Evolutionary conservation across 2,329 filamentous ascomycete species (phyloP).

Genomic region (Penicillium sp.): DNA sequence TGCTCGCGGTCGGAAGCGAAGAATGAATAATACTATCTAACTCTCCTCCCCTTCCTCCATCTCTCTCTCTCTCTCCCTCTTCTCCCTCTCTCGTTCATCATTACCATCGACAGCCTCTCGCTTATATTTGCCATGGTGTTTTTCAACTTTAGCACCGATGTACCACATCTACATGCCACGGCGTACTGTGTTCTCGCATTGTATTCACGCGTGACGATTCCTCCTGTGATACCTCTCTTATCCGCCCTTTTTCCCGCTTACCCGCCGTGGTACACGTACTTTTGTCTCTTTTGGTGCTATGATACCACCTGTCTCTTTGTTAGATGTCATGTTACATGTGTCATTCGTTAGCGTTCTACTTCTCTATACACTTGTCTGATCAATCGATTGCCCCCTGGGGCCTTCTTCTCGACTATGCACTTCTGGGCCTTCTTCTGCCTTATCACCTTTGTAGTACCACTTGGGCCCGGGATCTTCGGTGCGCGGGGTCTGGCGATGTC

Average conservation of each 20-base stretch:
- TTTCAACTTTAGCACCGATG: neutral
- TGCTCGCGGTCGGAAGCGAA: slow-evolving; percentile 74
- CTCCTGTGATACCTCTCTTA: slow-evolving; percentile 23
- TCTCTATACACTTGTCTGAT: neutral
- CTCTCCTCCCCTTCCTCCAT: neutral
- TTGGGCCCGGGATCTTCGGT: too few relatives aligned
- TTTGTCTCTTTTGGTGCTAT: slow-evolving; percentile 17
- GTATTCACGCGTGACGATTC: slow-evolving; percentile 18
- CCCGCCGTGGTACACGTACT: neutral
- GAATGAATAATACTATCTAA: slow-evolving; percentile 39
- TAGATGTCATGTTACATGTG: slow-evolving; percentile 29
- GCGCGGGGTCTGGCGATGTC: too few relatives aligned
- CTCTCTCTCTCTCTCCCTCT: neutral
- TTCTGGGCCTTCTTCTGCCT: too few relatives aligned
- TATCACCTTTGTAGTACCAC: too few relatives aligned
- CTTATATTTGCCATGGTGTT: neutral
- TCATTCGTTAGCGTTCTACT: slow-evolving; percentile 21
- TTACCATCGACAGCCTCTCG: neutral
- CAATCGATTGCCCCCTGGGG: neutral
- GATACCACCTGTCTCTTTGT: slow-evolving; percentile 30
- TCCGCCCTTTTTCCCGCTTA: neutral
- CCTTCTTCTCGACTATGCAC: neutral
- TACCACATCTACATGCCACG: neutral
- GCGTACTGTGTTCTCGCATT: neutral
- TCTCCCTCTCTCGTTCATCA: neutral